Base-by-base conservation (phyloP, 129 eudicot genomes). In the Sambucus nigra region DNA sequence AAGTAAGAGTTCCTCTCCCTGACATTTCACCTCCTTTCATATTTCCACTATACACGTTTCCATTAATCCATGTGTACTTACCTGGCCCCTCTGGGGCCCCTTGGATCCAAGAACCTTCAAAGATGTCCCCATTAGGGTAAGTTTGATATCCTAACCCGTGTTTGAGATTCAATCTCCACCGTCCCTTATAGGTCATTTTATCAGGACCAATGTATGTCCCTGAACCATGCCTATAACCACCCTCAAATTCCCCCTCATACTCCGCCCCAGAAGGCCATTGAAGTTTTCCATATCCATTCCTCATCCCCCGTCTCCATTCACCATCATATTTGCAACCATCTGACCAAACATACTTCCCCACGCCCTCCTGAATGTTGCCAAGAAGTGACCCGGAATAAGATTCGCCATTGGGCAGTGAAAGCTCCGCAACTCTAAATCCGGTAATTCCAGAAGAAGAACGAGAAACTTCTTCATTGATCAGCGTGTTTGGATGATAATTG, bases 81-180 rank as follows among this genome's bases (percentile, higher is more conserved):
- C 99, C 99, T 21, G 94, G 95, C 23, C 99, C 99, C 47, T 91
- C 99, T 7, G 88, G 95, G 24, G 70, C 66, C 28, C 99, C 99
- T 66, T 86, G 95, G 35, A 85, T 86, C 99, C 99, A 91, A n/a
- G 95, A 71, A 14, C 99, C 95, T 78, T 91, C 99, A 28, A 82
- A 86, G 17, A 75, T 55, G 32, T 91, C 99, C n/a, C 84, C 86
- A 57, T 82, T 91, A 0, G 94, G 87, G 48, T 76, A 82, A 22
- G 45, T 57, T 66, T 82, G 95, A 70, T 76, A 74, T 44, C 99
- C 99, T 47, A 91, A 70, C 44, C 99, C 99, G 52, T 91, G 95
- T 59, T 91, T 86, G 24, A 71, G 67, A 48, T 53, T 91, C 71
- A 91, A 77, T 32, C 86, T 65, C 99, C 99, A 91, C 51, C 95